Base-by-base conservation (phyloP, 2,329 filamentous ascomycete species). In the Fusarium tjaetaba region DNA sequence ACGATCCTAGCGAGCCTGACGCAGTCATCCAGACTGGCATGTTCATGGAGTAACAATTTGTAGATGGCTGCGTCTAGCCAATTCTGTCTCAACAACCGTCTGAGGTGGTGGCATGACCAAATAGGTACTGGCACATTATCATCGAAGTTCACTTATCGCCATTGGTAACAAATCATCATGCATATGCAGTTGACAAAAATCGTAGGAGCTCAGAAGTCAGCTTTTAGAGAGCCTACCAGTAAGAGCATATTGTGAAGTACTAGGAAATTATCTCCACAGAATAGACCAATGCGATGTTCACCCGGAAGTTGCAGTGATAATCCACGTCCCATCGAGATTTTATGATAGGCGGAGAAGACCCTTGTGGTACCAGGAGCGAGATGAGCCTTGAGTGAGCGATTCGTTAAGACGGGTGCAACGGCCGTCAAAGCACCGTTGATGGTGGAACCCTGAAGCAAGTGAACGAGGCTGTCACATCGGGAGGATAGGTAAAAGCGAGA, bases 281-380 rank as follows among this genome's bases (percentile, higher is more conserved):
- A 36, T 18, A 59, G 30, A 43, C 56, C 46, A 49, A 61, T 46
- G 55, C 41, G 39, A 39, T 45, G 34, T 60, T 39, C 52, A 39
- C 32, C 36, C 22, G 39, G 43, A 51, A 39, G 57, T n/a, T 38
- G 32, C 38, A 58, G 67, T 73, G 67, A 74, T 70, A 55, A 65
- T 48, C 62, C 55, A 74, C 55, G 55, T 45, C 55, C 67, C 38
- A 30, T 58, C 56, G 42, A 58, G 46, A 30, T 65, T 48, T 39
- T 36, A 24, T 73, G 71, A 72, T 73, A 73, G 71, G 71, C 59
- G 58, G 55, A 63, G 26, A 45, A 46, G 36, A 70, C 51, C 46
- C 51, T 43, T n/a, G 62, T 58, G 62, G 28, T 34, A 34, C 52
- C 30, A 52, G 49, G 51, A 57, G 42, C 45, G 56, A 73, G 65